These are phyloP conservation scores for Lotmaria passim DNA, from an alignment of 208 protist species.

Conservation along the genomic window DNA sequence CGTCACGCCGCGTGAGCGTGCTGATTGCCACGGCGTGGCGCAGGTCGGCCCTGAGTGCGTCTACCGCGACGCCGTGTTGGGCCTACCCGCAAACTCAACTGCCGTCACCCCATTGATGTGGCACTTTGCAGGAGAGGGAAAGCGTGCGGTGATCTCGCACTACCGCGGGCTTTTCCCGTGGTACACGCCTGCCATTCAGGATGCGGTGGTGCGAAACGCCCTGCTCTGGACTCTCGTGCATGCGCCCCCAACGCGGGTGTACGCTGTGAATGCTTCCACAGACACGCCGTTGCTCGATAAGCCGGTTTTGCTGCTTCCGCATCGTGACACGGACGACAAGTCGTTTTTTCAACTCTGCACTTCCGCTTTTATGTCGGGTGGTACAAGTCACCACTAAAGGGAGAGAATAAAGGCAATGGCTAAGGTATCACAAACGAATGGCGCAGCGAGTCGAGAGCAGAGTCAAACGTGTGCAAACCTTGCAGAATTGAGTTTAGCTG, in stretches of 20 bases:
- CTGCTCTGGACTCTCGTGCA: slow-evolving; percentile 18
- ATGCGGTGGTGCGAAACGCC: slow-evolving; percentile 6
- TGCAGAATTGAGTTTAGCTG: no score
- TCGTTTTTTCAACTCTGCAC: slow-evolving; percentile 11
- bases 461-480: no score
- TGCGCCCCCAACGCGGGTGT: slow-evolving; percentile 19
- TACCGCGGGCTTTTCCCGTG: slow-evolving; percentile 22
- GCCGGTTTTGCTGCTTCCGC: slow-evolving; percentile 7
- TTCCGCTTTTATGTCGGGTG: slow-evolving; percentile 11
- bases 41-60: neutral
- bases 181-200: slow-evolving; percentile 12
- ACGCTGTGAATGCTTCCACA: neutral
- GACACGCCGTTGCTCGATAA: neutral
- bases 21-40: slow-evolving; percentile 6
- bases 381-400: neutral
- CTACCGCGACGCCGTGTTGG: slow-evolving; percentile 11
- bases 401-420: no score
- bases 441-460: no score
- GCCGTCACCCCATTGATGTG: slow-evolving; percentile 9
- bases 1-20: slow-evolving; percentile 9
- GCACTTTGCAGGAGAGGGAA: slow-evolving; percentile 17
- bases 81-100: neutral
- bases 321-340: neutral
- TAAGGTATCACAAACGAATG: no score
- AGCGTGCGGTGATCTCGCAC: slow-evolving; percentile 13